Conservation (phyloP, 352 stramenopile species). For the Globisporangium middletonii region DNA sequence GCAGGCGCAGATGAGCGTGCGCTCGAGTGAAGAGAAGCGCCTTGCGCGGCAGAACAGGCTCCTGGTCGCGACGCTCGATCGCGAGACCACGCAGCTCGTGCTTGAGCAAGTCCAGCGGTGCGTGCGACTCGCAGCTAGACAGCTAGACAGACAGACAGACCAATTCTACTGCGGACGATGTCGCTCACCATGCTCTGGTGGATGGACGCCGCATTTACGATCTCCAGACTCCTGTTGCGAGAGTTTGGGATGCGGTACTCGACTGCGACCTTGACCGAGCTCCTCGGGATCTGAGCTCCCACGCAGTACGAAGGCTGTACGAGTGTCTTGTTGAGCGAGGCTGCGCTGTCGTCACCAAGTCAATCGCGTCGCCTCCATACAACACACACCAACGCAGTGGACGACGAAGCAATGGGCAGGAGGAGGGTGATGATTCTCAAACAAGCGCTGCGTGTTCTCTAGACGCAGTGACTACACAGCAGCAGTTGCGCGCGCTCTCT, state of each 20-base stretch:
- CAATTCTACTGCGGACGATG: no score
- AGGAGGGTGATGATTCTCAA: no score
- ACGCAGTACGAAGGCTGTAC: no score
- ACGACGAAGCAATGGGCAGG: no score
- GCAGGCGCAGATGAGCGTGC: neutral
- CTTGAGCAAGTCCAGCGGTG: neutral
- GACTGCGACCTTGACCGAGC: neutral
- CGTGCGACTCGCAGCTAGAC: neutral
- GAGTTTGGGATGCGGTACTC: conserved; percentile 7
- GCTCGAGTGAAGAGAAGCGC: neutral
- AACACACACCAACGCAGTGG: no score
- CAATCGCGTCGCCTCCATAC: no score
- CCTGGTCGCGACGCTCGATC: neutral
- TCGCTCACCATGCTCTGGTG: no score
- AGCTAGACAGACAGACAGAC: no score
- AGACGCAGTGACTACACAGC: no score
- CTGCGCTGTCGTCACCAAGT: no score
- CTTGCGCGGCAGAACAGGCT: neutral
- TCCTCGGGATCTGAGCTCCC: neutral
- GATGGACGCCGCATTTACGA: neutral
- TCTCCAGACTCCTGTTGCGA: neutral
- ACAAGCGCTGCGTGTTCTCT: neutral
- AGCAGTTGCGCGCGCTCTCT: neutral
- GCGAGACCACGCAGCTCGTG: neutral
- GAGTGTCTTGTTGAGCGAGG: no score